A percentile compares a stretch with the other conserved stretches of the same genome.
These are phyloP conservation scores for Cryptosporidium sp. DNA, from an alignment of 169 alveolate species.

Conservation along the genomic window DNA sequence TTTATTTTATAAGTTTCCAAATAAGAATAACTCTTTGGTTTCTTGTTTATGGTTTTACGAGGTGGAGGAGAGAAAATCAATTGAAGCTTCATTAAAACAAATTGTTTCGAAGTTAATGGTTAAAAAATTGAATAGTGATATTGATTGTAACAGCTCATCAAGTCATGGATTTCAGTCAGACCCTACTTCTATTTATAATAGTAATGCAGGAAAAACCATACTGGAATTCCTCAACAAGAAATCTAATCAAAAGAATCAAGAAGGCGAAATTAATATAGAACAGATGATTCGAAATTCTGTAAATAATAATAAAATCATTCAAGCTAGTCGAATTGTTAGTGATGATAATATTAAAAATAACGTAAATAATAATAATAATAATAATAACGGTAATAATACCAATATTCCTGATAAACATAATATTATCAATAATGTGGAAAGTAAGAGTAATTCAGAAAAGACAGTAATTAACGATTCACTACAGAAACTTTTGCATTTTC, in stretches of 20 bases:
- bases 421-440: neutral
- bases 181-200: neutral
- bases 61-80: constrained; percentile 59
- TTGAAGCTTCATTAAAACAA: constrained; percentile 22
- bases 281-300: constrained; percentile 26
- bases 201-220: constrained; percentile 68
- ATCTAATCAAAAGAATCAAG: neutral
- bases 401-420: neutral
- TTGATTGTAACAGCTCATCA: neutral
- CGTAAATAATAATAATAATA: neutral
- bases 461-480: constrained; percentile 6
- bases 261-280: neutral
- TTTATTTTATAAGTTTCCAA: constrained; percentile 49
- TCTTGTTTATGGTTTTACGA: constrained; percentile 74
- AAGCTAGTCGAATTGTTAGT: neutral
- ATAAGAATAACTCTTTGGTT: neutral
- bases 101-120: constrained; percentile 35
- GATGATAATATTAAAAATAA: neutral
- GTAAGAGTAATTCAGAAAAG: neutral
- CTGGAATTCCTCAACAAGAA: constrained; percentile 56
- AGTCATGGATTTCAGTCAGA: neutral
- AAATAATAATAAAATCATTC: neutral
- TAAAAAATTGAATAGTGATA: constrained; percentile 6
- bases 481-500: constrained; percentile 48
- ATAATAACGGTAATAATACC: neutral